These are phyloP conservation scores for Apiospora malaysiana DNA, from an alignment of 2,329 filamentous ascomycete species.

Conservation along the genomic window DNA sequence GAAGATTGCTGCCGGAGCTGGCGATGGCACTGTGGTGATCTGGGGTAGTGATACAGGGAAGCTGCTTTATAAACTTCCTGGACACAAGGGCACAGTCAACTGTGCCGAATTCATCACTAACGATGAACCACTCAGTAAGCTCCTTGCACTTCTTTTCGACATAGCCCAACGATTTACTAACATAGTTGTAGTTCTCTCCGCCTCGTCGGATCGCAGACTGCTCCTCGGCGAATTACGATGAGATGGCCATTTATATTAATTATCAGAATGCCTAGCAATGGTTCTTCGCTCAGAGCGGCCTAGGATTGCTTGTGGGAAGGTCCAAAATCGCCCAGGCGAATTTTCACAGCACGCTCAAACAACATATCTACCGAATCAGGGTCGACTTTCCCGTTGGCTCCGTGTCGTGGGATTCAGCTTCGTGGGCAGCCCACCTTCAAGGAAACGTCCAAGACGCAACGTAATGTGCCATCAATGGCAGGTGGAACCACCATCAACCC, in stretches of 20 bases:
- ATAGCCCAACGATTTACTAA: neutral
- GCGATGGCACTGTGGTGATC: slow-evolving; percentile 87
- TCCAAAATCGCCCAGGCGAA: neutral
- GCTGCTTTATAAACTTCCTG: slow-evolving; percentile 91
- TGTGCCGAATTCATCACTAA: slow-evolving; percentile 89
- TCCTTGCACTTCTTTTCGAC: slow-evolving; percentile 36
- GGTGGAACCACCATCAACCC: neutral
- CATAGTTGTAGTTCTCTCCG: slow-evolving; percentile 75
- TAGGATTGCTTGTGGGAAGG: neutral
- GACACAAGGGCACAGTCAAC: slow-evolving; percentile 94
- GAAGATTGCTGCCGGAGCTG: slow-evolving; percentile 86
- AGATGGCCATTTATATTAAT: slow-evolving; percentile 32
- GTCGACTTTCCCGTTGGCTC: neutral
- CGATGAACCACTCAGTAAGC: slow-evolving; percentile 85
- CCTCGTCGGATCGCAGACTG: slow-evolving; percentile 86
- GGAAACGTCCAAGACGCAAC: neutral
- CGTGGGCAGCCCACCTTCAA: neutral
- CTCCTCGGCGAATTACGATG: slow-evolving; percentile 82
- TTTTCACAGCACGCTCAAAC: neutral
- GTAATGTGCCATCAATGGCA: neutral
- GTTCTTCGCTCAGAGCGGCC: neutral
- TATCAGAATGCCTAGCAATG: neutral
- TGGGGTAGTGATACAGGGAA: slow-evolving; percentile 92
- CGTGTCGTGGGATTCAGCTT: neutral
- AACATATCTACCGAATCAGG: neutral